Evolutionary conservation across 331 rosid genomes (phyloP), one percentile per base, ranked within the genome.

Genomic region (Cydonia oblonga): DNA sequence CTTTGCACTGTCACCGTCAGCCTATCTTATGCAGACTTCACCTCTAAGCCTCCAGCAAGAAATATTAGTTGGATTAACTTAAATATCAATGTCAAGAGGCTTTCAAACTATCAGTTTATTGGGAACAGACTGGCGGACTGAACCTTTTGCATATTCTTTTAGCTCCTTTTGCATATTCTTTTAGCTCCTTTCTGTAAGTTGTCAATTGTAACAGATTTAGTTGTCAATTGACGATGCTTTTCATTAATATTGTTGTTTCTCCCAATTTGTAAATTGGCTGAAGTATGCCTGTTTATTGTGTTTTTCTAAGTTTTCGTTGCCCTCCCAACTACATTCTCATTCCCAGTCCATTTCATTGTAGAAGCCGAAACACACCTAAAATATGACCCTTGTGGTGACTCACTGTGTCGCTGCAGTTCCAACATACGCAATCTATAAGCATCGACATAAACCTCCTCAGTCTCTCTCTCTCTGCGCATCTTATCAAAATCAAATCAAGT

Each of bases 361-460:
- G 64, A 14, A 20, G 28, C 25, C 64, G 10, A 58, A 16, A 26
- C 22, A 26, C 40, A 3, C 23, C 7, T 8, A 30, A 9, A 40
- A 24, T 19, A 81, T 85, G 85, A 49, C 57, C 69, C 74, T 80
- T 33, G 4, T 4, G 19, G 63, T 25, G 6, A 49, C 77, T 35
- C 44, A 51, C 33, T 64, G 38, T 60, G 70, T 65, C 23, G 57
- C 19, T 46, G 67, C 76, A 29, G 15, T 72, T 44, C 83, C 80
- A 4, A 9, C 73, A 44, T 26, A 53, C 40, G 69, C 65, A 58
- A 5, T 35, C 44, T 53, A 42, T 25, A 72, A 70, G 46, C 70
- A 23, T n/a, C 69, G 12, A 5, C 60, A 44, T 15, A 63, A 75
- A 30, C 58, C 40, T 4, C 64, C 28, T 10, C 66, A 12, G 14